Evolutionary conservation across 768 basidiomycete genomes (phyloP), one percentile per base, ranked within the genome.

Genomic region (Termitomyces sp.): DNA sequence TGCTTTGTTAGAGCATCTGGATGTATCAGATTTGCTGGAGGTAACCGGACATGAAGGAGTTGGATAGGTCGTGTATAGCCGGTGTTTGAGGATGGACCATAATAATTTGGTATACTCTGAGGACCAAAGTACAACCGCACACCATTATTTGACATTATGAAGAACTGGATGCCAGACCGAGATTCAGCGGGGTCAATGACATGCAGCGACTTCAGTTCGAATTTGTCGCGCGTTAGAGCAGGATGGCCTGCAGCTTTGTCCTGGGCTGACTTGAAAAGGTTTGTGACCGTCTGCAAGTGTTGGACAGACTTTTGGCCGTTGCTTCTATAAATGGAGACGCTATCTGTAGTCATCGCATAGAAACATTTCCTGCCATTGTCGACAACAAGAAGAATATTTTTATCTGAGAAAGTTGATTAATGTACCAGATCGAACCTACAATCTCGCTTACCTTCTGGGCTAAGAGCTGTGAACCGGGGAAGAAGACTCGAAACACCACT

Each of bases 101-200:
- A 83, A 46, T 84, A 87, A 24, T 75, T 74, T 62, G 81, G 82
- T 22, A 74, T 70, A 53, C 74, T 72, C 4, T 81, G 75, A 3
- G 88, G 81, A 1, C 82, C 81, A 68, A 97, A 93, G 76, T 92
- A 98, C 1, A 96, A 77, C 52, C 95, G 86, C 3, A 89, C 83
- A 13, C 92, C 95, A 54, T 88, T 94, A 31, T 80, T 76, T 24
- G 94, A 93, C 49, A 95, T 73, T 1, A 89, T 93, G 51, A 97
- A 77, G 11, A 98, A 79, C 58, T 92, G 91, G 13, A 91, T 74
- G 15, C 83, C 84, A 27, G 81, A 74, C 16, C 84, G 86, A 30
- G 90, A 88, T 69, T 92, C 90, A 13, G 78, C 72, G 11, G 78
- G 78, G 42, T 83, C 79, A 39, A 96, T 72, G 27, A 87, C 79